Evolutionary conservation across 805 yeast genomes (phyloP).

Genomic region (Candida chilensis): DNA sequence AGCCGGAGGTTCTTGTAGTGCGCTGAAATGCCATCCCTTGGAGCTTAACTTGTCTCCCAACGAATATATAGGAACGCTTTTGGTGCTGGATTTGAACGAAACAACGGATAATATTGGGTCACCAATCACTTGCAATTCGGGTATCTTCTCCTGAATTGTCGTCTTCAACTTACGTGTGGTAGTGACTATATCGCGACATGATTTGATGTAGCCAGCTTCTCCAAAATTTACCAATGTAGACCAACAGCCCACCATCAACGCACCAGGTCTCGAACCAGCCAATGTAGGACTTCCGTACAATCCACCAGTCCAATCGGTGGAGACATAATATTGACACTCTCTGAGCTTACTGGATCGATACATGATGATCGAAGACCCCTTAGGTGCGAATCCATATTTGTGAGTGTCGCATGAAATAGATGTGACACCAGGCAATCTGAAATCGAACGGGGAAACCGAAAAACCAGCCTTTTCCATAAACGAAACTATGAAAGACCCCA

Average conservation of each 20-base stretch:
- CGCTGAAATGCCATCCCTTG: constrained; percentile 83
- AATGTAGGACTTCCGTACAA: constrained; percentile 93
- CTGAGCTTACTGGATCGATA: constrained; percentile 65
- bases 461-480: constrained; percentile 62
- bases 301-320: constrained; percentile 89
- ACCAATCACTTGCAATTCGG: constrained; percentile 66
- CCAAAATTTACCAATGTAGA: constrained; percentile 83
- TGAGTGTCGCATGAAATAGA: constrained; percentile 99
- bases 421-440: constrained; percentile 82
- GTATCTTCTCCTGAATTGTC: constrained; percentile 33
- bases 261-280: constrained; percentile 97
- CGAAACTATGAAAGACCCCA: constrained; percentile 87
- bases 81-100: constrained; percentile 49
- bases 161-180: constrained; percentile 52
- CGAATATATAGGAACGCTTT: constrained; percentile 53
- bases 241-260: constrained; percentile 97
- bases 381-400: constrained; percentile 97
- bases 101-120: constrained; percentile 82
- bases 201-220: constrained; percentile 65
- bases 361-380: constrained; percentile 91
- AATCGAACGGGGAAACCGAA: constrained; percentile 58
- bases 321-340: constrained; percentile 74
- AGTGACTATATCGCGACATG: constrained; percentile 57
- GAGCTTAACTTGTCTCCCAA: constrained; percentile 61
- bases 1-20: constrained; percentile 87